These are phyloP conservation scores for Pseudocercospora eumusae DNA, from an alignment of 2,329 filamentous ascomycete genomes.

Conservation along the genomic window DNA sequence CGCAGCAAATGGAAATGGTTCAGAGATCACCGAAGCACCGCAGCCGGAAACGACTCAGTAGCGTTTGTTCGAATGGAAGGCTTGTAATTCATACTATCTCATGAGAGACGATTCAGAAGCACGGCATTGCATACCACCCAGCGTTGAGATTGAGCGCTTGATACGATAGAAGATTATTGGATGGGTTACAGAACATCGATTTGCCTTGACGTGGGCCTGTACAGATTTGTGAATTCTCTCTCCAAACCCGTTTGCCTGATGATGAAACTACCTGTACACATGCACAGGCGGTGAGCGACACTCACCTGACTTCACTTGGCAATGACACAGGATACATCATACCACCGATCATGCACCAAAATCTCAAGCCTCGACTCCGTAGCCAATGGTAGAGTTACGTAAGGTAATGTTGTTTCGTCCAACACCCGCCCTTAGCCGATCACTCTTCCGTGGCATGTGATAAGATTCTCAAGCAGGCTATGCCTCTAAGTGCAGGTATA, in stretches of 20 bases:
- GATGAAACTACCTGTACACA: no score
- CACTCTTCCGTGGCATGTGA: constrained; percentile 6
- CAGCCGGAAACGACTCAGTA: constrained; percentile 2
- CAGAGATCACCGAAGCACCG: constrained; percentile 3
- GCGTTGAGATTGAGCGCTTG: constrained; percentile 1
- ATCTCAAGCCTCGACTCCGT: background rate
- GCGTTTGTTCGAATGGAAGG: background rate
- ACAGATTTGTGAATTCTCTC: background rate
- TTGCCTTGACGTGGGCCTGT: background rate
- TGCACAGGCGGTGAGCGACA: no score
- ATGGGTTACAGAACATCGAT: background rate
- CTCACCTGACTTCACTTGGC: background rate
- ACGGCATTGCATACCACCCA: constrained; percentile 1
- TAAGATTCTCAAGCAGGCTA: constrained; percentile 10
- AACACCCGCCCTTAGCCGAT: background rate
- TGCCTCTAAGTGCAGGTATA: constrained; percentile 25
- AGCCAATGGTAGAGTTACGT: background rate
- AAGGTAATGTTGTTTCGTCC: constrained; percentile 1
- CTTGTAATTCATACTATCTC: constrained; percentile 1
- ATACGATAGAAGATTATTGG: background rate
- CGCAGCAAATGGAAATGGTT: constrained; percentile 3
- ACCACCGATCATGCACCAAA: background rate
- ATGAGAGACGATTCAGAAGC: constrained; percentile 2
- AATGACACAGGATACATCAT: background rate
- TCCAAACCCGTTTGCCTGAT: no score